A percentile compares a stretch with the other conserved stretches of the same genome.
phyloP scores from a whole-genome alignment of 805 yeast species.

The Candida xiaguanensis region DNA sequence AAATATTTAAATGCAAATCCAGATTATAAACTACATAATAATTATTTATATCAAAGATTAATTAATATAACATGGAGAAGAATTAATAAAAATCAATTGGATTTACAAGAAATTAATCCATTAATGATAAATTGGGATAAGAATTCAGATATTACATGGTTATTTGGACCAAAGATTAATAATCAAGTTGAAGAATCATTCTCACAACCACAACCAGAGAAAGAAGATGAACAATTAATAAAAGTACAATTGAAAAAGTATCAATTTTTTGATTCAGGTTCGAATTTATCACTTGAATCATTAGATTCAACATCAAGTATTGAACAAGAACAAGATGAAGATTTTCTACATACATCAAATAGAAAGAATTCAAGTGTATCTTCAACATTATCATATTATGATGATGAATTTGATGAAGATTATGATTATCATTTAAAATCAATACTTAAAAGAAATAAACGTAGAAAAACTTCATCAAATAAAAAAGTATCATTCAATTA shows the following conservation, averaged over 20 bases:
- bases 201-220: too few species aligned
- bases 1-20: conserved; percentile 9
- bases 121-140: conserved; percentile 51
- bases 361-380: conserved; percentile 9
- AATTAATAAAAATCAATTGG: conserved; percentile 26
- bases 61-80: conserved; percentile 41
- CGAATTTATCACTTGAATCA: conserved; percentile 9
- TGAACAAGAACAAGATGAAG: conserved; percentile 7
- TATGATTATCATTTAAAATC: conserved; percentile 9
- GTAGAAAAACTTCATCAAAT: not conserved
- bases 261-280: conserved; percentile 7
- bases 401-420: conserved; percentile 1
- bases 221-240: conserved; percentile 4
- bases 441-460: conserved; percentile 5
- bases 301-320: conserved; percentile 7
- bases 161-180: conserved; percentile 47
- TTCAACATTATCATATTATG: conserved; percentile 6
- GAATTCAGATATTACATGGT: conserved; percentile 50
- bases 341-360: conserved; percentile 1
- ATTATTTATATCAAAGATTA: conserved; percentile 18
- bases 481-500: conserved; percentile 40
- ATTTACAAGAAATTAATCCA: conserved; percentile 36
- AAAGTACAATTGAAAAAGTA: conserved; percentile 1
- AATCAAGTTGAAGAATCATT: not conserved
- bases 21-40: conserved; percentile 9